Conservation (phyloP, 805 yeast genomes). For the Candida ponderosae region DNA sequence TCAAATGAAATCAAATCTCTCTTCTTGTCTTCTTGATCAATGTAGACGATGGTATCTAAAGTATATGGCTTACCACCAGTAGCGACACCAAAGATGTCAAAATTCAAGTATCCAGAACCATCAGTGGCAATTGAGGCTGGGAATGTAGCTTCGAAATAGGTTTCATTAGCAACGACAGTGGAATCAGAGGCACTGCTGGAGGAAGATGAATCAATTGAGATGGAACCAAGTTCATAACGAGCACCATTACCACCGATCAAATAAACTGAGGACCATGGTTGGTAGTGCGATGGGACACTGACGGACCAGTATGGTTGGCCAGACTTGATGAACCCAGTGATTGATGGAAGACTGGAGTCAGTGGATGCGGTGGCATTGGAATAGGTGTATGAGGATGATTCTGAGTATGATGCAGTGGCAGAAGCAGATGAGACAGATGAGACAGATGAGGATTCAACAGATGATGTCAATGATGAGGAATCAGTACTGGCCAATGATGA, state of each 20-base stretch:
- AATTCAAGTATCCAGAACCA: no score
- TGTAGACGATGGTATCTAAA: neutral
- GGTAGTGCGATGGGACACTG: neutral
- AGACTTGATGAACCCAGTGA: neutral
- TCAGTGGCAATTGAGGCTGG: no score
- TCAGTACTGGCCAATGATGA: no score
- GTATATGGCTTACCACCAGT: no score
- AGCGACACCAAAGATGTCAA: no score
- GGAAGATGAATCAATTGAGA: no score
- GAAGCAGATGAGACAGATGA: no score
- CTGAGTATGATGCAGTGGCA: slow-evolving; percentile 8
- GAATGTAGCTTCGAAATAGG: no score
- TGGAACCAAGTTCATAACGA: no score
- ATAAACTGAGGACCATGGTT: neutral
- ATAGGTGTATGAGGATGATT: slow-evolving; percentile 12
- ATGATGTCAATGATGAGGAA: no score
- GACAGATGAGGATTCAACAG: slow-evolving; percentile 5
- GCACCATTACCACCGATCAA: no score
- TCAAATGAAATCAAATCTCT: neutral
- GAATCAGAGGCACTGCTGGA: neutral
- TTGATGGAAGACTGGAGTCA: neutral
- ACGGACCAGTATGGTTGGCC: neutral
- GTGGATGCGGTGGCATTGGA: slow-evolving; percentile 2
- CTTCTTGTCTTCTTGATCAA: neutral
- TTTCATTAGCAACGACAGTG: neutral